Evolutionary conservation across 176 grass and related monocot species (phyloP), one percentile per base, ranked within the genome.

Genomic region (Triticum aestivum): DNA sequence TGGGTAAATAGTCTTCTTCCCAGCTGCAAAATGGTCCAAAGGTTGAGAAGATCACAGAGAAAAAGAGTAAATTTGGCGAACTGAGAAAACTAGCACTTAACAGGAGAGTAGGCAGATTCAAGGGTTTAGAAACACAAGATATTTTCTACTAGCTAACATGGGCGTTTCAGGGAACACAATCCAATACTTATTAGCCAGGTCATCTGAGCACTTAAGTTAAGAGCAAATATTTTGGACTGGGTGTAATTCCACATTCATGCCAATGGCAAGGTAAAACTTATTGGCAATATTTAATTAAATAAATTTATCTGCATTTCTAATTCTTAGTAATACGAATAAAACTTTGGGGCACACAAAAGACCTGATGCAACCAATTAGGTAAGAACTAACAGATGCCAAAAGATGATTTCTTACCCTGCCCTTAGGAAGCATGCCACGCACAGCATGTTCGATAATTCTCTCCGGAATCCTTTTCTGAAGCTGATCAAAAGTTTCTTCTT

Each of bases 341-440:
- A 49, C 10, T 35, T 59, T 69, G 14, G 21, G 27, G 7, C 23
- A 17, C 24, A 47, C 8, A 83, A 83, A 83, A 47, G 14, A 76
- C 9, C 10, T 69, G 89, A 79, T 9, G 20, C 26, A 79, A 79
- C 26, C 6, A 67, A 51, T 45, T 83, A 79, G 42, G 2, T 82
- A 59, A 59, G 14, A 45, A n/a, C 70, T 14, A 73, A 73, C n/a
- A 41, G 65, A 32, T 23, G 58, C 4, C 18, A 87, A 47, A 51
- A 85, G 11, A 91, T 38, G 41, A 73, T 75, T 39, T 24, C 90
- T 91, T 91, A 96, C 97, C 85, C 94, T 87, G 69, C 94, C 97
- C 89, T 99, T 99, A 77, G 97, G 97, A 88, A 99, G 97, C 97
- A 99, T 99, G 80, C 97, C 94, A 21, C 92, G 90, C 14, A 99